These are phyloP conservation scores for Lentinula boryana DNA, from an alignment of 768 basidiomycete genomes.

Conservation along the genomic window DNA sequence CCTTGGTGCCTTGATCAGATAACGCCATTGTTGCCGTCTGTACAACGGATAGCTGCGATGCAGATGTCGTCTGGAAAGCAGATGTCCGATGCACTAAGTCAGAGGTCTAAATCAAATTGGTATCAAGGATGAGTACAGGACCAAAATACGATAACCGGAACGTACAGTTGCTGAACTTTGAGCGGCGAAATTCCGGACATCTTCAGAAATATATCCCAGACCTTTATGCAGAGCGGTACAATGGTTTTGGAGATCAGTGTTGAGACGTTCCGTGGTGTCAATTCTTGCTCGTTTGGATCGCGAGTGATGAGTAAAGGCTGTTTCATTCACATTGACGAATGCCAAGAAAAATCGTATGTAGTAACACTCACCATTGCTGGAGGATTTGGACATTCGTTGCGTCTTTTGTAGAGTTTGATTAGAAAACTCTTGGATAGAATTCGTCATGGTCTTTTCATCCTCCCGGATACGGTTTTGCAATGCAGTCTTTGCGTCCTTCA, in stretches of 20 bases:
- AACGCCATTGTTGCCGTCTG: constrained; percentile 46
- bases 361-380: constrained; percentile 34
- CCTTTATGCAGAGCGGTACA: constrained; percentile 46
- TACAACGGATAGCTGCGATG: constrained; percentile 39
- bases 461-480: constrained; percentile 36
- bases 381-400: constrained; percentile 36
- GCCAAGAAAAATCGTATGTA: not conserved
- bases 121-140: not conserved
- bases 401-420: constrained; percentile 45
- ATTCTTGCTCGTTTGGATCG: constrained; percentile 64
- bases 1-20: constrained; percentile 49
- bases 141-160: not conserved
- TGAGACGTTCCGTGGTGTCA: constrained; percentile 48
- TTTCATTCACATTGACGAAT: not conserved
- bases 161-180: constrained; percentile 50
- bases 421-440: constrained; percentile 45
- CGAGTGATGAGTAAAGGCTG: constrained; percentile 57
- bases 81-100: constrained; percentile 33
- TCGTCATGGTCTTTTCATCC: constrained; percentile 38
- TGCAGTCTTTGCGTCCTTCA: constrained; percentile 29
- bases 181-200: constrained; percentile 35
- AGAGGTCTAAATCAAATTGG: constrained; percentile 28
- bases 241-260: constrained; percentile 43
- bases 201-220: constrained; percentile 43
- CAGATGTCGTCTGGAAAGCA: constrained; percentile 36